Conservation (phyloP, 169 alveolate species). For the Cryptosporidium ubiquitum region DNA sequence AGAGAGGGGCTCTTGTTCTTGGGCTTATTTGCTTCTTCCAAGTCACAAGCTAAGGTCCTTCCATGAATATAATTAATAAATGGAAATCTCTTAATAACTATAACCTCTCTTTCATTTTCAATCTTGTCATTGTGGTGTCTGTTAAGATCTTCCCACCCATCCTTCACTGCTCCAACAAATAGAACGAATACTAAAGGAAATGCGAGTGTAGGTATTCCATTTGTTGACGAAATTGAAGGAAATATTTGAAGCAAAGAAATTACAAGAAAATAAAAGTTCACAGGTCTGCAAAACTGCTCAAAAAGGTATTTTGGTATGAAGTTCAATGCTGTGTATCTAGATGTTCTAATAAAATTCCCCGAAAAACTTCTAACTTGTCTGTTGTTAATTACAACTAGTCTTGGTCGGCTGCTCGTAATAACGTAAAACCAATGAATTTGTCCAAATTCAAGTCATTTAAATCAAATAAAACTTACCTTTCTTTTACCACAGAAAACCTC, state of each 20-base stretch:
- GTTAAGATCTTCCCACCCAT: slow-evolving; percentile 83
- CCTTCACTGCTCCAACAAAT: slow-evolving; percentile 84
- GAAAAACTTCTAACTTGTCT: slow-evolving; percentile 70
- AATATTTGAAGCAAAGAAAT: slow-evolving; percentile 79
- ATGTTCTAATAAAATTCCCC: slow-evolving; percentile 68
- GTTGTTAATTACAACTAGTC: slow-evolving; percentile 68
- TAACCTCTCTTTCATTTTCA: slow-evolving; percentile 77
- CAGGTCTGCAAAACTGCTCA: slow-evolving; percentile 80
- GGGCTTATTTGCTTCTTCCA: slow-evolving; percentile 9
- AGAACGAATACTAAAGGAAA: slow-evolving; percentile 84
- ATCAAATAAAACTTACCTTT: slow-evolving; percentile 20
- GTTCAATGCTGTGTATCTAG: slow-evolving; percentile 79
- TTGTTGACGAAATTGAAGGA: slow-evolving; percentile 78
- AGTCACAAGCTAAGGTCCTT: slow-evolving; percentile 41
- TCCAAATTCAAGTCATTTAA: not conserved
- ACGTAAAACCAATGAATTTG: not conserved
- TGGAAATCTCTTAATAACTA: slow-evolving; percentile 19
- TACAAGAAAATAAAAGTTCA: slow-evolving; percentile 78
- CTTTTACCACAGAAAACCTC: slow-evolving; percentile 60
- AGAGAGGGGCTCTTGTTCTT: slow-evolving; percentile 15
- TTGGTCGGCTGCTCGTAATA: slow-evolving; percentile 36
- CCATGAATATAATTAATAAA: slow-evolving; percentile 27
- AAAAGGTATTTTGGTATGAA: slow-evolving; percentile 79
- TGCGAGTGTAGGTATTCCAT: slow-evolving; percentile 77
- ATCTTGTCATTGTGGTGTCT: slow-evolving; percentile 78